Percentiles rank a stretch among this genome's conserved stretches.
Evolutionary conservation across 768 basidiomycete species (phyloP).

Genomic region (Auricularia sp.): DNA sequence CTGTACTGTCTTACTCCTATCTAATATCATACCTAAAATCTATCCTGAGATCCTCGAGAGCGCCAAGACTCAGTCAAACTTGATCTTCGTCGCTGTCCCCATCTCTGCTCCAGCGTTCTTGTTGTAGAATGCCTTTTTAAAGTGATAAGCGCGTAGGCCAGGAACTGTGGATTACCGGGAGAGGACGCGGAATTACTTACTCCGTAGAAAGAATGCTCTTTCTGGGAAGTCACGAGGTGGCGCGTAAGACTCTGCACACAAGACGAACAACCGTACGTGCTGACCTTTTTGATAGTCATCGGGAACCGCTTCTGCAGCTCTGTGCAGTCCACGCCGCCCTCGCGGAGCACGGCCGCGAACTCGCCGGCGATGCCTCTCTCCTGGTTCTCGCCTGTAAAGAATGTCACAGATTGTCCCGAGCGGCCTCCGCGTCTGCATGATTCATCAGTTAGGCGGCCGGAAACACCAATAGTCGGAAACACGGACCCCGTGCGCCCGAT

Average conservation of each 20-base stretch:
- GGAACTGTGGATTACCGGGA: neutral
- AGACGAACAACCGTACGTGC: constrained; percentile 57
- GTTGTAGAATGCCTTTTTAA: constrained; percentile 50
- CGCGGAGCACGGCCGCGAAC: constrained; percentile 79
- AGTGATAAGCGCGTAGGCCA: neutral
- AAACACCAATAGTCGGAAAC: constrained; percentile 18
- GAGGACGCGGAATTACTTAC: neutral
- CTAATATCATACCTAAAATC: neutral
- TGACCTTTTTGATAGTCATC: constrained; percentile 96
- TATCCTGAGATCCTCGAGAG: neutral
- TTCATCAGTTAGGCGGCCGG: constrained; percentile 9
- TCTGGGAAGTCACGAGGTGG: neutral
- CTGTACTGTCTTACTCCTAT: neutral
- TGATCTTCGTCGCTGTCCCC: constrained; percentile 66
- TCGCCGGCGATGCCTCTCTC: constrained; percentile 86
- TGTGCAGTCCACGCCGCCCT: constrained; percentile 68
- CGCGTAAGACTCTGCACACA: neutral
- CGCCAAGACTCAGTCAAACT: constrained; percentile 36
- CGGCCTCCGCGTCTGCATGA: neutral
- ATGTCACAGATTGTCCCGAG: constrained; percentile 63
- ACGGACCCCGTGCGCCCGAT: constrained; percentile 76
- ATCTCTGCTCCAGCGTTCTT: constrained; percentile 42
- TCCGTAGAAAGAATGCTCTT: constrained; percentile 2
- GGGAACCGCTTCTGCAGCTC: constrained; percentile 79
- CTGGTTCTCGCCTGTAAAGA: constrained; percentile 89